These are phyloP conservation scores for Umbelopsis isabellina DNA, from an alignment of 192 early-diverging fungal genomes.

Conservation along the genomic window DNA sequence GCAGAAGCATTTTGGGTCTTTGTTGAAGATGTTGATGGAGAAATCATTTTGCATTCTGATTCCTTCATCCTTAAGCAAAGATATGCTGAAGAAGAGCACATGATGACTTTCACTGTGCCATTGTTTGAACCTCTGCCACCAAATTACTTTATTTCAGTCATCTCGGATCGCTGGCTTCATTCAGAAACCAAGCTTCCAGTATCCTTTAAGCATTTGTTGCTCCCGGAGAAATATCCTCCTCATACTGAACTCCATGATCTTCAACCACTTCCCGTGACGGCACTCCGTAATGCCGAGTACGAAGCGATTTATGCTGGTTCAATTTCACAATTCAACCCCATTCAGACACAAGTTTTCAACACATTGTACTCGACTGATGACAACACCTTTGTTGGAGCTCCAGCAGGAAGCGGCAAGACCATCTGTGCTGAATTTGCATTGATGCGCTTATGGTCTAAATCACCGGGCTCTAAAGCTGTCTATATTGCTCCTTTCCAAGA, in stretches of 20 bases:
- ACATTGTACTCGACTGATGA: slow-evolving; percentile 85
- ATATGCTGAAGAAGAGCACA: slow-evolving; percentile 67
- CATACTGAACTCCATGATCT: slow-evolving; percentile 93
- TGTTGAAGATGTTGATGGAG: slow-evolving; percentile 90
- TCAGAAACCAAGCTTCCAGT: slow-evolving; percentile 84
- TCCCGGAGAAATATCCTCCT: slow-evolving; percentile 83
- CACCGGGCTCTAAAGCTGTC: slow-evolving; percentile 72
- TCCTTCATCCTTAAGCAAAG: slow-evolving; percentile 81
- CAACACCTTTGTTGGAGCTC: slow-evolving; percentile 92
- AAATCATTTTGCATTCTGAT: slow-evolving; percentile 92
- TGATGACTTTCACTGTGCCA: slow-evolving; percentile 87
- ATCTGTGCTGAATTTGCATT: slow-evolving; percentile 95
- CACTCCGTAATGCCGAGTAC: slow-evolving; percentile 77
- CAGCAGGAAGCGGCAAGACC: slow-evolving; percentile 98
- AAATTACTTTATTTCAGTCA: slow-evolving; percentile 90
- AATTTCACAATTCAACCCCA: slow-evolving; percentile 97
- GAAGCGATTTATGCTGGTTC: slow-evolving; percentile 85
- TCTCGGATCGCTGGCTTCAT: slow-evolving; percentile 96
- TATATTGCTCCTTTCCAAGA: slow-evolving; percentile 99
- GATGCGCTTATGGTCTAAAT: slow-evolving; percentile 73
- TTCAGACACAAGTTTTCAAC: slow-evolving; percentile 99
- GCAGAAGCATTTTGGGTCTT: slow-evolving; percentile 96
- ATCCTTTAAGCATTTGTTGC: slow-evolving; percentile 89
- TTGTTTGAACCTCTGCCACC: slow-evolving; percentile 89
- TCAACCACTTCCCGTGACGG: slow-evolving; percentile 88